These are phyloP conservation scores for Globisporangium cylindrosporum DNA, from an alignment of 352 stramenopile species.

Conservation along the genomic window DNA sequence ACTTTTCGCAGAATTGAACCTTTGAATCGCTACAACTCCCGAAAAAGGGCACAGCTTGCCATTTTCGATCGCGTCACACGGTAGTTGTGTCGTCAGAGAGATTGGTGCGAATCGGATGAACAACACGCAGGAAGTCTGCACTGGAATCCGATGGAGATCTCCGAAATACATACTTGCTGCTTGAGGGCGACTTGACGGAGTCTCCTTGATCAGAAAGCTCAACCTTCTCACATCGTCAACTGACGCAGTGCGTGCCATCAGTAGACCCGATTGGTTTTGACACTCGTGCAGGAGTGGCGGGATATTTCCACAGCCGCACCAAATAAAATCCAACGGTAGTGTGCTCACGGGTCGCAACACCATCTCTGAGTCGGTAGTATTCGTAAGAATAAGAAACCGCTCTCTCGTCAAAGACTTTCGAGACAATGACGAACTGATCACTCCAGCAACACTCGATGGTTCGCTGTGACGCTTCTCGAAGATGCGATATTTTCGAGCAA, in stretches of 20 bases:
- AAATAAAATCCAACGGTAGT: slow-evolving; percentile 61
- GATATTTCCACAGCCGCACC: slow-evolving; percentile 26
- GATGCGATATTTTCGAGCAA: slow-evolving; percentile 59
- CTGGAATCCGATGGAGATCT: slow-evolving; percentile 35
- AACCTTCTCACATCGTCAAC: slow-evolving; percentile 30
- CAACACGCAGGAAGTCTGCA: slow-evolving; percentile 49
- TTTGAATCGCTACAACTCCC: slow-evolving; percentile 77
- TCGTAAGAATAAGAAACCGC: slow-evolving; percentile 50
- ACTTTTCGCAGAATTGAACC: slow-evolving; percentile 31
- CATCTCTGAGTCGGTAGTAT: slow-evolving; percentile 47
- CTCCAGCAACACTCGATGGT: background rate
- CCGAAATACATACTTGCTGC: slow-evolving; percentile 47
- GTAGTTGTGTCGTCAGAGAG: slow-evolving; percentile 46
- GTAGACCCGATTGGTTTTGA: slow-evolving; percentile 9
- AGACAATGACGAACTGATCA: background rate
- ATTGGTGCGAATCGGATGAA: slow-evolving; percentile 72
- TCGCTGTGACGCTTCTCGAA: slow-evolving; percentile 31
- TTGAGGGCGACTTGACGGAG: slow-evolving; percentile 9
- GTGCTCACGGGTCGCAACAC: slow-evolving; percentile 71
- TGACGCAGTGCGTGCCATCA: slow-evolving; percentile 30
- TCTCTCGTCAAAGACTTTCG: slow-evolving; percentile 11
- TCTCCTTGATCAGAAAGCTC: slow-evolving; percentile 2
- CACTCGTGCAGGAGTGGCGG: slow-evolving; percentile 9
- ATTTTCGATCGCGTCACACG: slow-evolving; percentile 49
- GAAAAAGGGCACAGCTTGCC: slow-evolving; percentile 56